Evolutionary conservation across 2,329 filamentous ascomycete species (phyloP).

Genomic region (Hypocrella siamensis): DNA sequence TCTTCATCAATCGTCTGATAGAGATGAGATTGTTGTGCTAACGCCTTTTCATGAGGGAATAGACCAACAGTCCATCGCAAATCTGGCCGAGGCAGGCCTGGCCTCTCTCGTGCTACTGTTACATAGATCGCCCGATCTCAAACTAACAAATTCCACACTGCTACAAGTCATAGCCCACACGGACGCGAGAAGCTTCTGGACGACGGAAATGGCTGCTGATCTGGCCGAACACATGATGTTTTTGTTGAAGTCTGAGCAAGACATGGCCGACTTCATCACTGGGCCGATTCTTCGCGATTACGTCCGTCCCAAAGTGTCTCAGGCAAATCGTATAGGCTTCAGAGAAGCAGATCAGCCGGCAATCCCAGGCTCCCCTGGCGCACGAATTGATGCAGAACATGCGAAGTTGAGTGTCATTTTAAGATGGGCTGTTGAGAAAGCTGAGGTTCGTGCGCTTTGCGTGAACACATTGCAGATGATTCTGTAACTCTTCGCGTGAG

Average conservation of each 20-base stretch:
- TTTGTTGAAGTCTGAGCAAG: constrained; percentile 8
- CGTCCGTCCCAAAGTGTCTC: constrained; percentile 52
- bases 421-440: constrained; percentile 4
- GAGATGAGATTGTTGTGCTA: neutral
- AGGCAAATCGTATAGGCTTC: constrained; percentile 18
- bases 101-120: constrained; percentile 13
- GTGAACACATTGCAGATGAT: neutral
- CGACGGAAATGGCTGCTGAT: constrained; percentile 14
- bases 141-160: constrained; percentile 10
- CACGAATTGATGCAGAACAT: neutral
- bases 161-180: constrained; percentile 17
- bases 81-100: constrained; percentile 11
- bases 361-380: neutral
- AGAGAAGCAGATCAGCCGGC: neutral
- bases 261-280: constrained; percentile 25
- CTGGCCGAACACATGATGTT: constrained; percentile 17
- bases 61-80: constrained; percentile 1
- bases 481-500: neutral
- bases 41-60: neutral
- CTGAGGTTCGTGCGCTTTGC: constrained; percentile 2
- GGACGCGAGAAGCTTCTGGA: constrained; percentile 20
- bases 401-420: constrained; percentile 1
- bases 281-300: constrained; percentile 44
- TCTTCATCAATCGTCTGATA: neutral
- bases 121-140: neutral